Base-by-base conservation (phyloP, 495 filamentous ascomycete genomes). In the Staphylotrichum tortipilum region DNA sequence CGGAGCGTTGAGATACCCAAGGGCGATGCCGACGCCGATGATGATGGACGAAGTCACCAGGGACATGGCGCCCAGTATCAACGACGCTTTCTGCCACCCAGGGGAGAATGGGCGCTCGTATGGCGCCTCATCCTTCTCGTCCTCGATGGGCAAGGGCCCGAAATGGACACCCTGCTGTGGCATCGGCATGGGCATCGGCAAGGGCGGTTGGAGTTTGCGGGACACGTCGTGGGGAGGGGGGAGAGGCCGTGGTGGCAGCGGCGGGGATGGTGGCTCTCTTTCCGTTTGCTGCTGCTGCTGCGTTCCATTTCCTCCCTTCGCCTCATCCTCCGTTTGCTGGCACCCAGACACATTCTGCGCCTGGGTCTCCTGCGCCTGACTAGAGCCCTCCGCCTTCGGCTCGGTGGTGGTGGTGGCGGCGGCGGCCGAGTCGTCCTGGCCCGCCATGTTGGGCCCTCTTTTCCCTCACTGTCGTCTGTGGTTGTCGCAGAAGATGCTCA, bases 21-120 rank as follows among this genome's bases (percentile, higher is more conserved):
- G 46, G 6, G 37, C 39, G 26, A 53, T 50, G 24, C 50, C 55
- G 7, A 67, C 21, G n/a, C 56, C 66, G 3, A 73, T 19, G 14
- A 70, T 62, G 14, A 65, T 43, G 9, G 59, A 57, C 2, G 49
- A 60, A 39, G 56, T 26, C 7, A 63, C 11, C 19, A 59, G 44
- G n/a, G 63, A 64, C 15, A 62, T 3, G 21, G 44, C 35, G 1
- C 54, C 57, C 5, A 72, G 47, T 6, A 50, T 53, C n/a, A 70
- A 52, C 47, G 68, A 72, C 26, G 43, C 49, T 22, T 46, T 42
- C 23, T 56, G 47, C 68, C 69, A 69, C 23, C 14, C 19, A 10
- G 44, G 55, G 43, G 29, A 31, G 21, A 18, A 10, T 10, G 42
- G 43, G 8, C 28, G 43, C 7, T 47, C 50, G n/a, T 24, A n/a